These are phyloP conservation scores for Pinus taeda DNA, from an alignment of 75 land plant species.

Conservation along the genomic window DNA sequence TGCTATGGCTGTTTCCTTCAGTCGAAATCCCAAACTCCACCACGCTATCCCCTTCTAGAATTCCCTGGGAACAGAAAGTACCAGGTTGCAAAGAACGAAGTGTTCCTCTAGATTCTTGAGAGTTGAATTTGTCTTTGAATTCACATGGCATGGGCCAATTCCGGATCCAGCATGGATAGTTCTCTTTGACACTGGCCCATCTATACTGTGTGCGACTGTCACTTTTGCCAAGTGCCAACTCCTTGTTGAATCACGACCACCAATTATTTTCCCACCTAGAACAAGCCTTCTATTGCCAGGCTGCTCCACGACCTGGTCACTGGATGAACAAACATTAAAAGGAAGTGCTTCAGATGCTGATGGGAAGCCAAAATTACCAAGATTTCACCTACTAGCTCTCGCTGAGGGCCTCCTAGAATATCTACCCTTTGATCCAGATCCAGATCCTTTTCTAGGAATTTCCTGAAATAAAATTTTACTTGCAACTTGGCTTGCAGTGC, in stretches of 20 bases:
- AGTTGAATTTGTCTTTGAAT: background rate
- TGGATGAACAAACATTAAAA: background rate
- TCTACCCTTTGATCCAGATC: no score
- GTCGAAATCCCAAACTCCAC: background rate
- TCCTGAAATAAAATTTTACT: no score
- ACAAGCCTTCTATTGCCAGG: conserved; percentile 6
- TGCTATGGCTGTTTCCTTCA: background rate
- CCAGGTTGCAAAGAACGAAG: background rate
- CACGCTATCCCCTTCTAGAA: background rate
- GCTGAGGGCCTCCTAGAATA: no score
- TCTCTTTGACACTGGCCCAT: conserved; percentile 8
- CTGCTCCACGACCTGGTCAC: background rate
- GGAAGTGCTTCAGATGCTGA: conserved; percentile 19
- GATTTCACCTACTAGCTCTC: background rate
- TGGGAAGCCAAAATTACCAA: conserved; percentile 13
- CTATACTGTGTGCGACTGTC: conserved; percentile 2
- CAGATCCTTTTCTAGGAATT: no score
- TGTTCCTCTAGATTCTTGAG: conserved; percentile 7
- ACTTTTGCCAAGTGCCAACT: background rate
- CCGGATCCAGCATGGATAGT: background rate
- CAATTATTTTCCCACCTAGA: conserved; percentile 1
- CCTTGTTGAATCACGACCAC: conserved; percentile 9
- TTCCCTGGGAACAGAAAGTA: background rate
- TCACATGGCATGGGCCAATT: conserved; percentile 5
- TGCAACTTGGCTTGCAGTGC: no score